Evolutionary conservation across 768 basidiomycete genomes (phyloP), one percentile per base, ranked within the genome.

Genomic region (Tylopilus sp.): DNA sequence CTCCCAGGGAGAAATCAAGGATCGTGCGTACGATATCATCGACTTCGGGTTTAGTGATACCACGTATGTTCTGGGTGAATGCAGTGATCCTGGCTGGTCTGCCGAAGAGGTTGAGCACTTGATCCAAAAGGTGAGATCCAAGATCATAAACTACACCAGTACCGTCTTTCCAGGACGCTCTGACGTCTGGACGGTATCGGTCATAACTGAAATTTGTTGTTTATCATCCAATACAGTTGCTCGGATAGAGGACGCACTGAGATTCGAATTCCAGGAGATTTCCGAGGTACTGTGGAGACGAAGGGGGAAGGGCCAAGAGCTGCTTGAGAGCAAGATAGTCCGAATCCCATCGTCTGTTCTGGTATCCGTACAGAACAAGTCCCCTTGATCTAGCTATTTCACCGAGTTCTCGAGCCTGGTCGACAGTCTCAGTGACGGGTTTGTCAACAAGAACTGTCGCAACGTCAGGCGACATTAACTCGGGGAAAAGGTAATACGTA

Each of bases 101-200:
- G 33, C 92, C 92, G 63, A 93, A 93, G 37, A 94, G 77, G 11
- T 74, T 74, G 28, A 92, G 72, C 6, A 81, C 76, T 68, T 92
- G 89, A 71, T 92, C 89, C 57, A 92, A 81, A 25, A 92, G 76
- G 67, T 94, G 90, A 9, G 86, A 72, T 6, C 88, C 91, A 21
- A 94, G 77, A 66, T 94, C 90, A 66, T 84, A 94, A 3, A 84
- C 81, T 25, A 80, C 74, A 5, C 89, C 88, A 1, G 81, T 74
- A 28, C 78, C 68, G 54, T 92, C 90, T 68, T 92, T 93, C 92
- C 92, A 96, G 0, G 83, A 81, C 13, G 84, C 81, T 60, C 86
- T 86, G 29, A 85, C 66, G 1, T 71, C 74, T 24, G 77, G 76
- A 30, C 87, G 81, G 72, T 82, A 91, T 37, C 91, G 84, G 65